These are phyloP conservation scores for Coemansia sp. DNA, from an alignment of 192 early-diverging fungal genomes.

Conservation along the genomic window DNA sequence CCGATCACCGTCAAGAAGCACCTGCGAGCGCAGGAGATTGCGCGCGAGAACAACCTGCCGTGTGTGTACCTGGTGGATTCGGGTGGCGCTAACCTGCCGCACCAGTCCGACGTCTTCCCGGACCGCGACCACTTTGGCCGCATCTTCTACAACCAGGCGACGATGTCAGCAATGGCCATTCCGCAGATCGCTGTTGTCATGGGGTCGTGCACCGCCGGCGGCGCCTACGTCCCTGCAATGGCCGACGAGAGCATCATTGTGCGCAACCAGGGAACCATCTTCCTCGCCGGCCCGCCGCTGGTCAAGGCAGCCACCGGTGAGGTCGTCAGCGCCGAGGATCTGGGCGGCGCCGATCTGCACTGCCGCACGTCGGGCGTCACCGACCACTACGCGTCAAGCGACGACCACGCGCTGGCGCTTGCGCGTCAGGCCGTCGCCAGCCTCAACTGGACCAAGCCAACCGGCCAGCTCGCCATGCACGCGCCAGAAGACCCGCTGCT, in stretches of 20 bases:
- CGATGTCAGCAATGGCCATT: slow-evolving; percentile 75
- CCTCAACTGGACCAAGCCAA: slow-evolving; percentile 75
- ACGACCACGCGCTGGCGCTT: slow-evolving; percentile 84
- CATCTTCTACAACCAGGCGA: slow-evolving; percentile 94
- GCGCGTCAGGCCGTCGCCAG: slow-evolving; percentile 83
- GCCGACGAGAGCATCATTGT: slow-evolving; percentile 98
- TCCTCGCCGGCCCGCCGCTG: slow-evolving; percentile 93
- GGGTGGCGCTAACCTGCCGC: slow-evolving; percentile 92
- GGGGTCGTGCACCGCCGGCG: slow-evolving; percentile 96
- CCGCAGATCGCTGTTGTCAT: slow-evolving; percentile 97
- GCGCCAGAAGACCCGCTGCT: slow-evolving; percentile 79
- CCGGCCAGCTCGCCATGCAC: slow-evolving; percentile 47
- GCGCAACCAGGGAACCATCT: slow-evolving; percentile 92
- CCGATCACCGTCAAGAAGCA: slow-evolving; percentile 97
- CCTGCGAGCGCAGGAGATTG: slow-evolving; percentile 95
- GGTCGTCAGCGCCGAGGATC: slow-evolving; percentile 86
- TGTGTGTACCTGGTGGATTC: slow-evolving; percentile 96
- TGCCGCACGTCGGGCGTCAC: slow-evolving; percentile 93
- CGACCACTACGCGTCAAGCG: slow-evolving; percentile 85
- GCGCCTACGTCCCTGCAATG: slow-evolving; percentile 98
- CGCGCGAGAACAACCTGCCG: slow-evolving; percentile 86
- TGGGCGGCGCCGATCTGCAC: slow-evolving; percentile 95
- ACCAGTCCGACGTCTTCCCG: slow-evolving; percentile 94
- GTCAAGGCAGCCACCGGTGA: slow-evolving; percentile 97
- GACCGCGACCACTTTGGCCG: slow-evolving; percentile 91